phyloP scores from a whole-genome alignment of 768 basidiomycete species.

The Clathrus columnatus region DNA sequence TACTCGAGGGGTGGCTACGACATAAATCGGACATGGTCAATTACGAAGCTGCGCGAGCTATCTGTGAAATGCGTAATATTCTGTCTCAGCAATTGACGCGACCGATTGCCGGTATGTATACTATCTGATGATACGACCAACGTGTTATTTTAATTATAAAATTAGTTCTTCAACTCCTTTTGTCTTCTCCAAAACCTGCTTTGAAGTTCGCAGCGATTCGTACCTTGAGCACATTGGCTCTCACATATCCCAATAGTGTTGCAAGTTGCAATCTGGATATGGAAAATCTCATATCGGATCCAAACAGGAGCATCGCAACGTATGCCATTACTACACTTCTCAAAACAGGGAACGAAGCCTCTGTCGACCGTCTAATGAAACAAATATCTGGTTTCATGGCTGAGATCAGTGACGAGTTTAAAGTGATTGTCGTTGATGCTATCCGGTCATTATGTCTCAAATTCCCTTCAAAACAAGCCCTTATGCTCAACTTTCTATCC shows the following conservation, averaged over 20 bases:
- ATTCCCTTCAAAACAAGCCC: slow-evolving; percentile 92
- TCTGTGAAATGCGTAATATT: slow-evolving; percentile 92
- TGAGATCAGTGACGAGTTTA: slow-evolving; percentile 99
- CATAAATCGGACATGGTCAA: slow-evolving; percentile 99
- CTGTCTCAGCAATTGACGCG: slow-evolving; percentile 69
- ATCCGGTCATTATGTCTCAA: slow-evolving; percentile 98
- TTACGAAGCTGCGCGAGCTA: slow-evolving; percentile 93
- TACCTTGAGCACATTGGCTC: slow-evolving; percentile 82
- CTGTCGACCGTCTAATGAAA: slow-evolving; percentile 97
- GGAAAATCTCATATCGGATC: slow-evolving; percentile 91
- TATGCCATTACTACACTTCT: slow-evolving; percentile 98
- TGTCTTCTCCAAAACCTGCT: slow-evolving; percentile 89
- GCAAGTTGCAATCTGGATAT: slow-evolving; percentile 92
- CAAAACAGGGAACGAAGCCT: slow-evolving; percentile 97
- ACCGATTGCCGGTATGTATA: slow-evolving; percentile 71
- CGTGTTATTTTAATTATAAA: neutral
- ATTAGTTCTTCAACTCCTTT: slow-evolving; percentile 86
- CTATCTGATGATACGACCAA: neutral
- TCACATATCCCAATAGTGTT: slow-evolving; percentile 79
- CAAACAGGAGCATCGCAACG: slow-evolving; percentile 93
- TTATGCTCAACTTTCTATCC: slow-evolving; percentile 96
- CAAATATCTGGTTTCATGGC: slow-evolving; percentile 99
- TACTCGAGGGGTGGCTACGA: slow-evolving; percentile 88
- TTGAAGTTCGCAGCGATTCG: slow-evolving; percentile 97
- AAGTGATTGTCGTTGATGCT: slow-evolving; percentile 98